These are phyloP conservation scores for Metschnikowia kunwiensis DNA, from an alignment of 805 yeast genomes.

Conservation along the genomic window DNA sequence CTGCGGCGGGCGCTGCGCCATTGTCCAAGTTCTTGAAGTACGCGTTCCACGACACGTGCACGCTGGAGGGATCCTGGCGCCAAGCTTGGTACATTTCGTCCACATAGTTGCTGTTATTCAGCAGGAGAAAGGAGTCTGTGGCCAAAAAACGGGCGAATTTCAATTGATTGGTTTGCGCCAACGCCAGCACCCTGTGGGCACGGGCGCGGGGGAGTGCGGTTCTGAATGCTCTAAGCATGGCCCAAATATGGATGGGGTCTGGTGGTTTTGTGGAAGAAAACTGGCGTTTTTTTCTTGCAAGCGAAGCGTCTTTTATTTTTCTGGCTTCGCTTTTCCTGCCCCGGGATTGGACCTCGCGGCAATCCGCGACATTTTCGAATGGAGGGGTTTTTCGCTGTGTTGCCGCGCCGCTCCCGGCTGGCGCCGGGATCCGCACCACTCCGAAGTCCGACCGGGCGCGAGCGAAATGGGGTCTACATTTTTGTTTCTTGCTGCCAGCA, in stretches of 20 bases:
- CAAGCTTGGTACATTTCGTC: conserved; percentile 98
- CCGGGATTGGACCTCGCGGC: conserved; percentile 16
- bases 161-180: conserved; percentile 9
- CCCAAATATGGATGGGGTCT: conserved; percentile 7
- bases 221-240: conserved; percentile 45
- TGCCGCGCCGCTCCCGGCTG: conserved; percentile 8
- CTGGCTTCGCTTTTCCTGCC: conserved; percentile 10
- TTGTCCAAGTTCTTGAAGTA: conserved; percentile 88
- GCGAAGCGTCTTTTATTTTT: conserved; percentile 3
- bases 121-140: conserved; percentile 74
- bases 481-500: no score
- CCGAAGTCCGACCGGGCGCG: conserved; percentile 1
- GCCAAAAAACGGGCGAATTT: conserved; percentile 29
- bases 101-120: conserved; percentile 84
- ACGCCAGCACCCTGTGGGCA: conserved; percentile 28
- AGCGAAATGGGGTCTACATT: no score
- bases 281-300: conserved; percentile 5
- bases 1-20: conserved; percentile 62
- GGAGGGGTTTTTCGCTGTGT: neutral
- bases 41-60: conserved; percentile 95
- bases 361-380: conserved; percentile 8
- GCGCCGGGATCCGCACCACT: conserved; percentile 3
- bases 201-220: conserved; percentile 35
- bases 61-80: conserved; percentile 85
- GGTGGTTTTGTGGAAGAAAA: conserved; percentile 4